These are phyloP conservation scores for Kuraishia hungarica DNA, from an alignment of 805 yeast species.

Conservation along the genomic window DNA sequence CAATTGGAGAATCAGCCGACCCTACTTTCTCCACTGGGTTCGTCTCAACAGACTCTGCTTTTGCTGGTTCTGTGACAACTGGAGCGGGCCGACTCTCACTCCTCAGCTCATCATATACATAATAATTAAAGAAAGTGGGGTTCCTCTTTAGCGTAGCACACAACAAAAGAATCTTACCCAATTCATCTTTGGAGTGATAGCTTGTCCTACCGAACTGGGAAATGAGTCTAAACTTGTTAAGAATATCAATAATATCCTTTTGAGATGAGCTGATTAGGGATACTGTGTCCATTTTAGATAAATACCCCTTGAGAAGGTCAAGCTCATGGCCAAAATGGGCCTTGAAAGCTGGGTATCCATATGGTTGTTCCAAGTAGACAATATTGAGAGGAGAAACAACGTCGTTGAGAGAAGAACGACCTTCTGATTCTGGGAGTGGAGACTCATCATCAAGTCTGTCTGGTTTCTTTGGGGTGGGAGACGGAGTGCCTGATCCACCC, in stretches of 20 bases:
- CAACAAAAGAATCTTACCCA: slow-evolving; percentile 6
- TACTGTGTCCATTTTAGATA: slow-evolving; percentile 1
- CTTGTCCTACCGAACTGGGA: slow-evolving; percentile 5
- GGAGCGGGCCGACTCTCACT: too few relatives aligned
- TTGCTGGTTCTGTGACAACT: too few relatives aligned
- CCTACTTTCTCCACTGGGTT: too few relatives aligned
- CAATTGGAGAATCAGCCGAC: too few relatives aligned
- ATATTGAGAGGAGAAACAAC: not conserved
- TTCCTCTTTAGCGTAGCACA: slow-evolving; percentile 16
- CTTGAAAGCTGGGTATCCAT: slow-evolving; percentile 15
- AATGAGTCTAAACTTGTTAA: slow-evolving; percentile 10
- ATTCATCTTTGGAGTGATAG: slow-evolving; percentile 4
- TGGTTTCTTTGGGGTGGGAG: too few relatives aligned
- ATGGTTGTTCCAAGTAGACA: slow-evolving; percentile 7
- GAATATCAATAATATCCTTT: slow-evolving; percentile 4
- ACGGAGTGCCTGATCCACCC: too few relatives aligned
- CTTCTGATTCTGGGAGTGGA: not conserved
- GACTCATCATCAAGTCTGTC: too few relatives aligned
- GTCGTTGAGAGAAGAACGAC: too few relatives aligned
- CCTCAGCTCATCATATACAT: not conserved
- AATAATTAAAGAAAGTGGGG: slow-evolving; percentile 4
- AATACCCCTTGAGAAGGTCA: slow-evolving; percentile 6
- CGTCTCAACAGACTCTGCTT: too few relatives aligned
- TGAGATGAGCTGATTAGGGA: not conserved
- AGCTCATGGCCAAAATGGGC: slow-evolving; percentile 13